phyloP scores from a whole-genome alignment of 1,284 basidiomycete genomes.

The Schizopora paradoxa region DNA sequence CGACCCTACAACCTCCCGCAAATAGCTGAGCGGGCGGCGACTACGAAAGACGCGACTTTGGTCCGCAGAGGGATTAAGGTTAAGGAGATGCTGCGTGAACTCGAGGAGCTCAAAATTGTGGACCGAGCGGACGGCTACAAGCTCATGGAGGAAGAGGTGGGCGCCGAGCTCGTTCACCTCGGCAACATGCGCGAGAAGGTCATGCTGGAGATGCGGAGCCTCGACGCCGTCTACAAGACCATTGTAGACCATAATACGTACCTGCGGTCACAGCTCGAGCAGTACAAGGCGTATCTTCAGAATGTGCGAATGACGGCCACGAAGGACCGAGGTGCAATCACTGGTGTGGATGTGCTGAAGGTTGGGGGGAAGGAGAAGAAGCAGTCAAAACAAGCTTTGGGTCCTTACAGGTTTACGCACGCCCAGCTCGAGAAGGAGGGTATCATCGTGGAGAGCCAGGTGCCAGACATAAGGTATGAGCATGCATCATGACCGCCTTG shows the following conservation, averaged over 20 bases:
- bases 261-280: constrained; percentile 91
- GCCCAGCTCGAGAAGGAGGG: constrained; percentile 98
- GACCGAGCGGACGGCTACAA: constrained; percentile 81
- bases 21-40: constrained; percentile 92
- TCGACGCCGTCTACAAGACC: constrained; percentile 97
- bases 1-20: constrained; percentile 85
- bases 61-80: constrained; percentile 98
- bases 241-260: constrained; percentile 99
- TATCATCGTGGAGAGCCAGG: constrained; percentile 98
- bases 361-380: constrained; percentile 99
- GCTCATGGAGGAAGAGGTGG: constrained; percentile 96
- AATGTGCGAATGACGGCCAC: constrained; percentile 89
- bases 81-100: constrained; percentile 95
- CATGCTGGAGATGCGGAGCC: constrained; percentile 82
- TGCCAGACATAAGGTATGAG: constrained; percentile 90
- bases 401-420: constrained; percentile 96
- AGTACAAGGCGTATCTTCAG: constrained; percentile 99
- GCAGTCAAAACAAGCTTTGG: constrained; percentile 77
- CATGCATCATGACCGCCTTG: background rate
- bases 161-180: constrained; percentile 90
- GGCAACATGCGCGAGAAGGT: constrained; percentile 97
- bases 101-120: constrained; percentile 88
- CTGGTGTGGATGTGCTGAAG: constrained; percentile 90
- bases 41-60: constrained; percentile 92
- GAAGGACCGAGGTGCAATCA: constrained; percentile 80